A percentile compares a stretch with the other conserved stretches of the same genome.
These are phyloP conservation scores for Drechslerella stenobrocha DNA, from an alignment of 2,329 filamentous ascomycete genomes.

Conservation along the genomic window DNA sequence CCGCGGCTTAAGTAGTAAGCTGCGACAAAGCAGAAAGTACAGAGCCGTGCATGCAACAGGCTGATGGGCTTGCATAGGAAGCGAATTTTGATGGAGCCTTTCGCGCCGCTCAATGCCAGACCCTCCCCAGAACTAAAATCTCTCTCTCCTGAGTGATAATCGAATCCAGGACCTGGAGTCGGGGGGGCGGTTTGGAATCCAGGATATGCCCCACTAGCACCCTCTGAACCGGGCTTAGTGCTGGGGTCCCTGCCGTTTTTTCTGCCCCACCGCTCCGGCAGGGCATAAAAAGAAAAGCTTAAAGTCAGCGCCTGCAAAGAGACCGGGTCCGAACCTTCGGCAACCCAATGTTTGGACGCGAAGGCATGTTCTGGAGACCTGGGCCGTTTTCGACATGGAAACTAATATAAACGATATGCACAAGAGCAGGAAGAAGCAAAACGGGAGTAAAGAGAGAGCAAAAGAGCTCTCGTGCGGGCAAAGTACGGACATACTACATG, in stretches of 20 bases:
- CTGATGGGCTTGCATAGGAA: constrained; percentile 11
- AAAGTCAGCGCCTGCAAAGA: constrained; percentile 13
- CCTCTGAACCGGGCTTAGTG: constrained; percentile 14
- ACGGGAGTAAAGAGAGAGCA: constrained; percentile 7
- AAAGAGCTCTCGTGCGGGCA: constrained; percentile 13
- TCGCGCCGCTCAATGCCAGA: too few relatives aligned
- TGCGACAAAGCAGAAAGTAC: constrained; percentile 1
- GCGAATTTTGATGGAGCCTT: constrained; percentile 15
- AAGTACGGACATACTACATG: too few relatives aligned
- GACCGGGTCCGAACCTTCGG: constrained; percentile 32
- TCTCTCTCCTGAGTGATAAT: constrained; percentile 49
- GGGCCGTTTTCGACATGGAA: constrained; percentile 27
- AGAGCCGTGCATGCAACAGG: constrained; percentile 3
- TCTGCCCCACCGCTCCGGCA: constrained; percentile 7
- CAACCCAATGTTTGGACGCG: constrained; percentile 22
- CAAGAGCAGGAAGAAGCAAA: constrained; percentile 7
- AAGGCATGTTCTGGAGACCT: constrained; percentile 20
- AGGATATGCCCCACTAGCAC: constrained; percentile 28
- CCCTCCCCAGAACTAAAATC: constrained; percentile 33
- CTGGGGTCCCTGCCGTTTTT: constrained; percentile 5
- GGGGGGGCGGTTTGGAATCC: constrained; percentile 35
- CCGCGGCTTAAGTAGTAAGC: constrained; percentile 4
- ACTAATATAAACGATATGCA: constrained; percentile 6
- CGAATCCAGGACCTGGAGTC: constrained; percentile 23
- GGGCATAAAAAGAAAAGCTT: constrained; percentile 17